Base-by-base conservation (phyloP, 2,329 filamentous ascomycete species). In the Thielaviopsis ethacetica region DNA sequence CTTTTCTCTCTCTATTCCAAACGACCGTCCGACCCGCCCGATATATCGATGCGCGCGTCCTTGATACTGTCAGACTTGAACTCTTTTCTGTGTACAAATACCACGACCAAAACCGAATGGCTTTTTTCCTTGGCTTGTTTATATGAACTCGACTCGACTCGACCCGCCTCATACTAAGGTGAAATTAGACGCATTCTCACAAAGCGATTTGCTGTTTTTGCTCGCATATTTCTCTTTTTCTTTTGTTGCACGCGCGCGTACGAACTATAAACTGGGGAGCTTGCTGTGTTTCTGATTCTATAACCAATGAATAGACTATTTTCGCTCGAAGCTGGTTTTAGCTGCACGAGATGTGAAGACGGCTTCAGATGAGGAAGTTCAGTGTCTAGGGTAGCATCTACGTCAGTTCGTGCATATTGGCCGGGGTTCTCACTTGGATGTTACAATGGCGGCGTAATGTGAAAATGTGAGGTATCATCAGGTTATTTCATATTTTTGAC, bases 71-170 rank as follows among this genome's bases (percentile, higher is more conserved):
- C 27, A 30, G 34, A 54, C 27, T 30, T 24, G 17, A 34, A 22
- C 47, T 47, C 26, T 51, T 27, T 49, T 50, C 44, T 27, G 41
- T 60, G 51, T 60, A 56, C 55, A 57, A 60, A 54, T 57, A 57
- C 55, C 38, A 54, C 41, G 50, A 24, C 24, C 27, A 57, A 57
- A 22, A 17, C 17, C 38, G 17, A 15, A 13, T n/a, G 12, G 15
- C 53, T n/a, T 26, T n/a, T 26, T 49, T 21, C 44, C 49, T 24
- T 56, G 34, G n/a, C 57, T 57, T 30, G 50, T 51, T 44, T 38
- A 34, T 34, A 10, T 34, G 5, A 12, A 34, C 3, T 54, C 34
- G 26, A 54, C 51, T 41, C 54, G 19, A 34, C 3, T 54, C 34
- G 26, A 54, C 51, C 51, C 54, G 19, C 6, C 3, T 44, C 38